Conservation (phyloP, 2,329 filamentous ascomycete species). For the Ceratocystis alfenasii region DNA sequence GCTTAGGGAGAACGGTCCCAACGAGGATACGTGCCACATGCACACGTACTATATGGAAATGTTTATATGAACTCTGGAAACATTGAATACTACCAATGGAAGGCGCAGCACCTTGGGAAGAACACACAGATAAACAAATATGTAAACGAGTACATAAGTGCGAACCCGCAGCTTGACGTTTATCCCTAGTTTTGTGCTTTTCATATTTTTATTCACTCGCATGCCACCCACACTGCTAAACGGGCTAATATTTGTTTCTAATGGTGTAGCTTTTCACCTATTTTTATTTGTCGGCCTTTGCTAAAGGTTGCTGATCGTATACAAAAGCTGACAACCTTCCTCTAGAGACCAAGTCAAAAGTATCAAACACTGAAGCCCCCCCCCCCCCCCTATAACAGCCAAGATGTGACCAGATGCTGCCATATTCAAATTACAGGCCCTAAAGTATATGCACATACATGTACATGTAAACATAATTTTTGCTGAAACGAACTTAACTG, state of each 20-base stretch:
- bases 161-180: no score
- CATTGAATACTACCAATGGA: neutral
- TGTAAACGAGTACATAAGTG: neutral
- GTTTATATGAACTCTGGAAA: neutral
- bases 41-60: neutral
- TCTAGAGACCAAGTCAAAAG: no score
- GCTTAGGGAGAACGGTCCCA: neutral
- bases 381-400: no score
- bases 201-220: neutral
- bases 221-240: no score
- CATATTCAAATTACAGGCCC: neutral
- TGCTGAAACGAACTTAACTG: no score
- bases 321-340: no score
- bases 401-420: no score
- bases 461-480: neutral
- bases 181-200: neutral
- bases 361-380: no score
- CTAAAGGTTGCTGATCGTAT: no score
- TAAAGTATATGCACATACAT: neutral
- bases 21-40: neutral
- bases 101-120: slow-evolving; percentile 1
- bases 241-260: no score
- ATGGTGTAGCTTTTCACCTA: no score
- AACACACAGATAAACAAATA: neutral
- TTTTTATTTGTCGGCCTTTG: no score